Evolutionary conservation across 208 protist species (phyloP), one percentile per base, ranked within the genome.

Genomic region (Naegleria fowleri): DNA sequence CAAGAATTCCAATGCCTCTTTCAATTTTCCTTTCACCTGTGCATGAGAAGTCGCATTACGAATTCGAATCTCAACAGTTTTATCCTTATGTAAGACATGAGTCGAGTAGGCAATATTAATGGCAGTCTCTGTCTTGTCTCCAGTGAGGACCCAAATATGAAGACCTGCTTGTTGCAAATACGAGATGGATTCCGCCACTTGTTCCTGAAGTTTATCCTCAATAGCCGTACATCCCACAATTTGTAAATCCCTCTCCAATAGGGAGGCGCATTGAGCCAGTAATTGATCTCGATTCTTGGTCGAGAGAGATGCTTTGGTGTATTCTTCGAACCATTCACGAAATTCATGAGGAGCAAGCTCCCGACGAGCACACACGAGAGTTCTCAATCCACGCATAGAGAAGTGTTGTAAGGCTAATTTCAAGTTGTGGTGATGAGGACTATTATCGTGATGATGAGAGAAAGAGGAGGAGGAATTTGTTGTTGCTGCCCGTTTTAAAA

Each of bases 51-150:
- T 22, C n/a, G 11, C 19, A 90, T 58, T 89, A 43, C 79, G 92
- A 5, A 90, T 92, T 43, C 83, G 7, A 39, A 51, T 90, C 88
- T 90, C 93, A 92, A 90, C 94, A 90, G 43, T 92, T 0, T 38
- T 38, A 92, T 87, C 9, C 95, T 91, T 29, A 96, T 86, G 7
- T 94, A 95, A 91, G 93, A 96, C 16, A 94, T 96, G 86, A 92
- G 83, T 39, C 22, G 38, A 84, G 16, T 92, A 92, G 22, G 95
- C 97, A 83, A 99, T 98, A 90, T 98, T 98, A 48, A 99, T 97
- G 15, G 98, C 98, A 36, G 98, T 99, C 92, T 99, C 96, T 58
- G 96, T 93, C 94, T 99, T 99, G 93, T 99, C 98, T 86, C 98
- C 98, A 33, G 98, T 99, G 52, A 99, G 93, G 92, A 99, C 97